phyloP scores from a whole-genome alignment of 805 yeast species.

The Blastobotrys chiropterorum region DNA sequence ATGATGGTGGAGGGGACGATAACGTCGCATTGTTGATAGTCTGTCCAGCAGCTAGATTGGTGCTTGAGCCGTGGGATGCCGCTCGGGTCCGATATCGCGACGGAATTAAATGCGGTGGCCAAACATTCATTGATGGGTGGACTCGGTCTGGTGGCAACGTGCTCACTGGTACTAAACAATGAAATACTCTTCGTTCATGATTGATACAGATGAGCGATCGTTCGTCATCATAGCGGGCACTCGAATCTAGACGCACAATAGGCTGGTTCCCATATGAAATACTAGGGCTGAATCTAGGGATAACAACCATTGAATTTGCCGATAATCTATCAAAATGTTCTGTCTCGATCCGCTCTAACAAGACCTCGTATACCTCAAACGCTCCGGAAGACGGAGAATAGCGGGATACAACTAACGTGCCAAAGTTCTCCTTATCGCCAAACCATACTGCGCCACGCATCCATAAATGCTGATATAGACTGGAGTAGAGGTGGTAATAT shows the following conservation, averaged over 20 bases:
- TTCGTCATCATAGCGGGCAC: constrained; percentile 12
- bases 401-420: constrained; percentile 19
- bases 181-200: constrained; percentile 11
- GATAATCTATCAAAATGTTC: background rate
- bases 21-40: background rate
- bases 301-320: background rate
- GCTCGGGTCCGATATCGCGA: background rate
- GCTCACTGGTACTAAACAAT: constrained; percentile 15
- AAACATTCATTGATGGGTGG: constrained; percentile 20
- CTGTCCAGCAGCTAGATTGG: background rate
- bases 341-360: constrained; percentile 2
- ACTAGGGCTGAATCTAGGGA: background rate
- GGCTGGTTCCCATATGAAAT: background rate
- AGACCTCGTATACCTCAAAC: constrained; percentile 17
- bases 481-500: constrained; percentile 11
- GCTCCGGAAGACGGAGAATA: constrained; percentile 18
- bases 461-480: constrained; percentile 21
- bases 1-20: background rate
- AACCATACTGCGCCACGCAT: constrained; percentile 25
- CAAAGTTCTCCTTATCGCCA: constrained; percentile 23
- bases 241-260: background rate
- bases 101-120: constrained; percentile 7
- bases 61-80: background rate
- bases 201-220: constrained; percentile 6
- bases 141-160: constrained; percentile 18